phyloP scores from a whole-genome alignment of 345 rosid species.

The Gossypium longicalyx region DNA sequence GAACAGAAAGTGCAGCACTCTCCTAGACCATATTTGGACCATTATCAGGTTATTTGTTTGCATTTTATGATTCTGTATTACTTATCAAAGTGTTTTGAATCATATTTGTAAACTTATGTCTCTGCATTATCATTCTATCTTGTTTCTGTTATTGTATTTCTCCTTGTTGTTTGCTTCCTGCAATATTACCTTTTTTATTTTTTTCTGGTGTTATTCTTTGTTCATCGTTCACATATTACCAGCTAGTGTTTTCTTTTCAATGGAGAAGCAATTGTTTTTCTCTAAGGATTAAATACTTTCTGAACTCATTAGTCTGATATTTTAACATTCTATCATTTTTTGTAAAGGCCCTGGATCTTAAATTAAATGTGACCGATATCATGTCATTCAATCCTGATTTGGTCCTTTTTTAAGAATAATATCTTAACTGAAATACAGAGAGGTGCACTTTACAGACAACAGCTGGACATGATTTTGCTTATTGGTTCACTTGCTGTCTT shows the following conservation, averaged over 20 bases:
- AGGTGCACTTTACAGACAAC: background rate
- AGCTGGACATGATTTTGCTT: background rate
- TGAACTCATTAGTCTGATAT: background rate
- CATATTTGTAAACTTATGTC: background rate
- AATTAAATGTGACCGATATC: background rate
- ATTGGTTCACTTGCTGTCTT: background rate
- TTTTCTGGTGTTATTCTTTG: background rate
- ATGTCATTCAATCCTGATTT: background rate
- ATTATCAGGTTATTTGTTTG: slow-evolving; percentile 52
- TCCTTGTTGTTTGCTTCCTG: background rate
- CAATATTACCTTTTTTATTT: background rate
- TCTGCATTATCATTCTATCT: background rate
- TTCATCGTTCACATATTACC: background rate
- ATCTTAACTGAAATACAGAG: background rate
- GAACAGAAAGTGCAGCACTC: slow-evolving; percentile 32
- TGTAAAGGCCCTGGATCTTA: background rate
- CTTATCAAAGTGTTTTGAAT: background rate
- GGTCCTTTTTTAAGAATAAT: background rate
- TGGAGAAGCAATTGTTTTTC: background rate
- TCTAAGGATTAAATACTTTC: slow-evolving; percentile 1
- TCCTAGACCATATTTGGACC: slow-evolving; percentile 40
- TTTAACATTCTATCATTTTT: background rate
- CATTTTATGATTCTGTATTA: background rate
- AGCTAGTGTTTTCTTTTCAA: background rate
- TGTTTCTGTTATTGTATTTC: background rate